Conservation (phyloP, 1,139 yeast genomes). For the Candida gigantensis region DNA sequence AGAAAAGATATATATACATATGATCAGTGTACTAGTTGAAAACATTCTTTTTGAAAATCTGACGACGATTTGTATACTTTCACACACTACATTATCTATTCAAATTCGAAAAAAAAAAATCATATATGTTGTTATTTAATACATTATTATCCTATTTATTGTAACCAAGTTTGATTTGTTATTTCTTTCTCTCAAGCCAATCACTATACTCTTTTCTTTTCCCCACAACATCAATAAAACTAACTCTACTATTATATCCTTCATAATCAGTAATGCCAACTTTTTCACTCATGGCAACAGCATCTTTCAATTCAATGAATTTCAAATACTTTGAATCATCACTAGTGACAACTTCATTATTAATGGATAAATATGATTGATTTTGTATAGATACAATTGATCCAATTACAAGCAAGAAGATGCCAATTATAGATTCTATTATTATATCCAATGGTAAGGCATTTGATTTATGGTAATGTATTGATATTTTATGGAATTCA, state of each 20-base stretch:
- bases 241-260: conserved; percentile 42
- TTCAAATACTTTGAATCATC: conserved; percentile 34
- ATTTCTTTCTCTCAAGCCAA: conserved; percentile 31
- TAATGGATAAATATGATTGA: conserved; percentile 22
- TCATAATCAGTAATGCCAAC: conserved; percentile 48
- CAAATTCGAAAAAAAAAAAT: conserved; percentile 58
- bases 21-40: no score
- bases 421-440: conserved; percentile 43
- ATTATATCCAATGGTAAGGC: conserved; percentile 40
- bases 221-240: conserved; percentile 43
- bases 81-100: no score
- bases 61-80: no score
- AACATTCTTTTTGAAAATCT: no score
- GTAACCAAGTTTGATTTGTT: background rate
- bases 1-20: no score
- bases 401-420: conserved; percentile 38
- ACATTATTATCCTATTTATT: background rate
- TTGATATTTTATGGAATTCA: conserved; percentile 44
- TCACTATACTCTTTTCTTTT: conserved; percentile 43
- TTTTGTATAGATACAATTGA: conserved; percentile 30
- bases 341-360: conserved; percentile 20
- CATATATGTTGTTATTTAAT: background rate
- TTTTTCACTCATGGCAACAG: conserved; percentile 44
- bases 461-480: conserved; percentile 15
- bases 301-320: conserved; percentile 49